phyloP scores from a whole-genome alignment of 2,329 filamentous ascomycete species.

The Exophiala lecanii-corni region DNA sequence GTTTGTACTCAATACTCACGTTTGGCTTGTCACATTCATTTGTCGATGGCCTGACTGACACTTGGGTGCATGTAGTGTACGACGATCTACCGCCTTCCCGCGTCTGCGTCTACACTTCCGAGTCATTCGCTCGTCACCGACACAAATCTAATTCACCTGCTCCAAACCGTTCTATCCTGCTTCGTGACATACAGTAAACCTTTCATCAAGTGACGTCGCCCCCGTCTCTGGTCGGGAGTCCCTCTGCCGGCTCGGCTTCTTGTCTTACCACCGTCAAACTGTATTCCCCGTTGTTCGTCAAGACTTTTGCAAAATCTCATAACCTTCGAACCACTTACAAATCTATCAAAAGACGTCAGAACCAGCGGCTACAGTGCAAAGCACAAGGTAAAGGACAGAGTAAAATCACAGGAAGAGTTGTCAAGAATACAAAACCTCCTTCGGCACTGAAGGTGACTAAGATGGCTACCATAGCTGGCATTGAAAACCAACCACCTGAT shows the following conservation, averaged over 20 bases:
- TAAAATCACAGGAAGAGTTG: conserved; percentile 26
- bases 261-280: conserved; percentile 51
- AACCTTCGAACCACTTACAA: conserved; percentile 42
- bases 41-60: conserved; percentile 28
- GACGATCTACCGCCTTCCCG: conserved; percentile 17
- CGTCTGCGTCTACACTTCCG: conserved; percentile 22
- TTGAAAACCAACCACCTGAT: conserved; percentile 37
- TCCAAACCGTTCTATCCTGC: too few species aligned
- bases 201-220: conserved; percentile 4
- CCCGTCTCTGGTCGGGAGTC: too few species aligned
- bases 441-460: conserved; percentile 29
- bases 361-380: conserved; percentile 27
- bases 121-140: conserved; percentile 11
- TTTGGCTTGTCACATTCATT: conserved; percentile 27
- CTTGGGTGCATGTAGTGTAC: conserved; percentile 18
- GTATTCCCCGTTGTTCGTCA: conserved; percentile 68
- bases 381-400: conserved; percentile 18
- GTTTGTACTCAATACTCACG: conserved; percentile 6
- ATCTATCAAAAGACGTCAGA: conserved; percentile 41
- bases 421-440: conserved; percentile 16
- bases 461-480: conserved; percentile 37
- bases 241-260: neutral
- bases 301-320: conserved; percentile 49
- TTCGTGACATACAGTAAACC: too few species aligned
- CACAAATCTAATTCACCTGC: too few species aligned